Evolutionary conservation across 345 rosid genomes (phyloP).

Genomic region (Salix brachista): DNA sequence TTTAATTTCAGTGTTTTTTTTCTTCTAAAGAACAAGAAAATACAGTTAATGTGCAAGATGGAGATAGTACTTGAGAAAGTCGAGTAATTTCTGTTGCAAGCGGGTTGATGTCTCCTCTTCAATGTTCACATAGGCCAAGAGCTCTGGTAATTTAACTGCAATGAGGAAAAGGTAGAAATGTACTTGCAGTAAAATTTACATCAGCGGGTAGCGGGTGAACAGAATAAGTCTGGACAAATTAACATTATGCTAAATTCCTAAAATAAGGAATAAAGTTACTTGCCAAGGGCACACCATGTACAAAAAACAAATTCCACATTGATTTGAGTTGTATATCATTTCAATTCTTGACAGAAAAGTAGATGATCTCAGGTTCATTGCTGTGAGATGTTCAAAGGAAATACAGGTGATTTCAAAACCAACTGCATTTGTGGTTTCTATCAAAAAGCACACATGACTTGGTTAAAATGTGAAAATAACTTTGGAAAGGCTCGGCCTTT

Average conservation of each 20-base stretch:
- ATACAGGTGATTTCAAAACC: not conserved
- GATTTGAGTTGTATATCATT: not conserved
- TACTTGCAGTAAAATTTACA: not conserved
- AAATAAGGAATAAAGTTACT: not conserved
- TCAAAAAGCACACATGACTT: not conserved
- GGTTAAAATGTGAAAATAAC: not conserved
- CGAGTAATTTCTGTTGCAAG: slow-evolving; percentile 75
- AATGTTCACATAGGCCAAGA: slow-evolving; percentile 71
- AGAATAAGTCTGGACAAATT: not conserved
- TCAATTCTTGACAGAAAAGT: not conserved
- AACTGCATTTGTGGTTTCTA: not conserved
- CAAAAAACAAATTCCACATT: not conserved
- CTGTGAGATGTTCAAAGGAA: not conserved
- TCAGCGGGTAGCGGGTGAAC: not conserved
- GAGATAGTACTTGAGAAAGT: slow-evolving; percentile 70
- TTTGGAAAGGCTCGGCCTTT: not conserved
- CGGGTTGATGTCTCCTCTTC: slow-evolving; percentile 79
- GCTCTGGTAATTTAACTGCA: slow-evolving; percentile 94
- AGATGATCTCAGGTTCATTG: not conserved
- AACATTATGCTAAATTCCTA: not conserved
- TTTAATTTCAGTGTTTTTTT: not conserved
- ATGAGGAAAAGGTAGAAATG: not conserved
- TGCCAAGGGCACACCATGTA: not conserved
- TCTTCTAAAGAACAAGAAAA: not conserved
- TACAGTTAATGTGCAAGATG: not conserved